Conservation (phyloP, 768 basidiomycete species). For the Trametes maxima region DNA sequence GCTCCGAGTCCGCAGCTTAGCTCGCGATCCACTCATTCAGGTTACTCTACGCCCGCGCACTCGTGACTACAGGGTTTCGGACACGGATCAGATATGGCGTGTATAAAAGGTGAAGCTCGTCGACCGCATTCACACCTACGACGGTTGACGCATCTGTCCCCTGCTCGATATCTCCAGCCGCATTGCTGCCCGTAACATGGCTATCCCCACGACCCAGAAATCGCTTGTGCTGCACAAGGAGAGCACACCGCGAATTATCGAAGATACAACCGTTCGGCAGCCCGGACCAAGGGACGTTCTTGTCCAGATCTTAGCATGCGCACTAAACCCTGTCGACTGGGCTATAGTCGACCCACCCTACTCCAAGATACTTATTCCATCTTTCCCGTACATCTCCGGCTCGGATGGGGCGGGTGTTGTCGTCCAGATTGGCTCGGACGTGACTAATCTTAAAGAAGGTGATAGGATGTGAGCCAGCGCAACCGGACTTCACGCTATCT, state of each 20-base stretch:
- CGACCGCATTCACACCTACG: too few relatives aligned
- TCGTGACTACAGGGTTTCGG: too few relatives aligned
- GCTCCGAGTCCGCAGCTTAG: too few relatives aligned
- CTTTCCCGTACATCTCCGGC: constrained; percentile 42
- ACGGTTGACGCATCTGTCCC: too few relatives aligned
- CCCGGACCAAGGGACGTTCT: constrained; percentile 35
- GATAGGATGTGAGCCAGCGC: constrained; percentile 38
- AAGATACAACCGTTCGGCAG: constrained; percentile 43
- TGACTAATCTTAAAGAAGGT: constrained; percentile 40
- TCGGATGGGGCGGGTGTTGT: constrained; percentile 44
- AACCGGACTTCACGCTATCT: too few relatives aligned
- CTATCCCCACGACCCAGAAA: constrained; percentile 26
- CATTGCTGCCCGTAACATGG: not conserved
- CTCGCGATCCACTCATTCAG: too few relatives aligned
- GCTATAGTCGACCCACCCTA: constrained; percentile 36
- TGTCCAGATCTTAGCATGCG: constrained; percentile 33
- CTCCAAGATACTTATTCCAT: constrained; percentile 30
- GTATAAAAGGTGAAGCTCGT: too few relatives aligned
- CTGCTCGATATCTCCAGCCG: too few relatives aligned
- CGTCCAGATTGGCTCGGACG: constrained; percentile 40
- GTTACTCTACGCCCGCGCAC: too few relatives aligned
- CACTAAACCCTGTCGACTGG: constrained; percentile 39
- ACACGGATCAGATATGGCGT: too few relatives aligned
- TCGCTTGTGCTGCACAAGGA: constrained; percentile 10
- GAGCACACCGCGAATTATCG: constrained; percentile 8